Base-by-base conservation (phyloP, 108 stramenopile genomes). In the Stephanodiscus minutulus region DNA sequence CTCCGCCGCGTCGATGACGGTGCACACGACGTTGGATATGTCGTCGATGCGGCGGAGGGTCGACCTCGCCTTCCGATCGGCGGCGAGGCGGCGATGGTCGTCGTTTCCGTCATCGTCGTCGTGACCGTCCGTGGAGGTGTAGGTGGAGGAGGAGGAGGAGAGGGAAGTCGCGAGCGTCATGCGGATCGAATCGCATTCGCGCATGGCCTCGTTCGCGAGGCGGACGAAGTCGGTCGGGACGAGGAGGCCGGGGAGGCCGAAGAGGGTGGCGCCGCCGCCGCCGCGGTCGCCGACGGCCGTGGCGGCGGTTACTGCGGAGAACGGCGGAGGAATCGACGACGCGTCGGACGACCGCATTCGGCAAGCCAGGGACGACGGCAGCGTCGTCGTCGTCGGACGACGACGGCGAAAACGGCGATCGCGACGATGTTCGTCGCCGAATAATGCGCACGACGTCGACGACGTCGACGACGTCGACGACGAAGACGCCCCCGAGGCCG, bases 1-100 rank as follows among this genome's bases (percentile, higher is more conserved):
- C 67, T 98, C 98, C 15, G 96, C 94, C 5, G 98, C 96, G 76
- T 98, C 98, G 63, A 98, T 96, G 53, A 96, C 96, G 66, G 91
- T 90, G 81, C 98, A 98, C 6, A 98, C 88, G 10, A 77, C 72
- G 56, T 90, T 92, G 55, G 86, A 88, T 9, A 98, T 95, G 43
- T 87, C 73, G 78, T 98, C 98, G 47, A 98, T 73, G 44, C 68
- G 73, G 61, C 85, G 88, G 57, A 95, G 70, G 5, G 78, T 87
- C 25, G 75, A 73, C 28, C 70, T 68, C 13, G 93, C 89, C 35
- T 20, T 61, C 49, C 83, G 80, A 10, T 44, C 39, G 21, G 41
- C 18, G 7, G n/a, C n/a, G n/a, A n/a, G n/a, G n/a, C n/a, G n/a
- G n/a, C n/a, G n/a, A n/a, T n/a, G n/a, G n/a, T n/a, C n/a, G n/a